Base-by-base conservation (phyloP, 78 protist species). In the Monocercomonoides exilis region DNA sequence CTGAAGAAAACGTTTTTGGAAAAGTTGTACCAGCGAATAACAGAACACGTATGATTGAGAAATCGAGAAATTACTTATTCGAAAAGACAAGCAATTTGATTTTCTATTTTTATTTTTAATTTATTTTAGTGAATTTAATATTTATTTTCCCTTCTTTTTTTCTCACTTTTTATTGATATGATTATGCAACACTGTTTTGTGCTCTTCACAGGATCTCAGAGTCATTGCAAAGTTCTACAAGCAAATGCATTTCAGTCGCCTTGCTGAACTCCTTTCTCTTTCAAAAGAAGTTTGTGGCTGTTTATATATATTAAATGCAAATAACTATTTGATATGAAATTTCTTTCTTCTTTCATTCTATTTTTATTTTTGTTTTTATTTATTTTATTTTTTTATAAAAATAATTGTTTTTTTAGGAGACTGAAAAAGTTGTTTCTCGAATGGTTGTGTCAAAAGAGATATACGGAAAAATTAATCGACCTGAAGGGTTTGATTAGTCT, bases 141-240 rank as follows among this genome's bases (percentile, higher is more conserved):
- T 54, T 21, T 54, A 11, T 54, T 21, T 54, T 54, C 21, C 70
- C 70, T 54, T 54, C 70, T 54, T 21, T 29, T 54, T 54, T n/a
- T n/a, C n/a, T n/a, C n/a, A n/a, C n/a, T n/a, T n/a, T n/a, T n/a
- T n/a, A n/a, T n/a, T n/a, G n/a, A n/a, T n/a, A n/a, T n/a, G n/a
- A n/a, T n/a, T n/a, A n/a, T n/a, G n/a, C n/a, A n/a, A n/a, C n/a
- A n/a, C n/a, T n/a, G n/a, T n/a, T n/a, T n/a, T n/a, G n/a, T n/a
- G n/a, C n/a, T n/a, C n/a, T n/a, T n/a, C 70, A 54, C 82, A 79
- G 82, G 82, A 79, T 41, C 6, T 79, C 21, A 33, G 82, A 21
- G 82, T 79, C 82, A 79, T 79, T 41, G 82, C 82, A 33, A 79
- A 79, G 82, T 79, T 79, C 82, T 79, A 79, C 82, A 21, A 79